Evolutionary conservation across 1,139 yeast genomes (phyloP).

Genomic region (Insectozyma bohioensis): DNA sequence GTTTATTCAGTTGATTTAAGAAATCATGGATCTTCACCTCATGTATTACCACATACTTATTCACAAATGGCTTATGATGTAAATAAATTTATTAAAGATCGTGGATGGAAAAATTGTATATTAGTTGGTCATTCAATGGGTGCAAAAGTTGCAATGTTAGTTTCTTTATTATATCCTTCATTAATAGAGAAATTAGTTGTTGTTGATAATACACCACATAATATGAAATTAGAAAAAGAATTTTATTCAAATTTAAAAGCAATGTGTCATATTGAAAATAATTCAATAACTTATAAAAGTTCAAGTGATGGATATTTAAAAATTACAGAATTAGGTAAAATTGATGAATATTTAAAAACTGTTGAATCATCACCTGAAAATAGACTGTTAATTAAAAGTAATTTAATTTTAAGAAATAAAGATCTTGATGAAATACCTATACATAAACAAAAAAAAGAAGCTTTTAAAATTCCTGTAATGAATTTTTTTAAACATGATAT

Average conservation of each 20-base stretch:
- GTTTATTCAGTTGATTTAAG: conserved; percentile 49
- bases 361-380: conserved; percentile 26
- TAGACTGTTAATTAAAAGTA: conserved; percentile 30
- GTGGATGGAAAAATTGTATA: conserved; percentile 26
- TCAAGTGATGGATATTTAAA: conserved; percentile 2
- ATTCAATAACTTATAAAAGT: conserved; percentile 7
- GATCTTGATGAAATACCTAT: conserved; percentile 12
- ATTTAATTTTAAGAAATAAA: conserved; percentile 19
- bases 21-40: conserved; percentile 52
- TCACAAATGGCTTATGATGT: conserved; percentile 45
- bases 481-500: conserved; percentile 28
- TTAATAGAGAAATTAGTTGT: conserved; percentile 39
- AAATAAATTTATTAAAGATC: conserved; percentile 23
- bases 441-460: conserved; percentile 18
- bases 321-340: conserved; percentile 8
- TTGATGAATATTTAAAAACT: conserved; percentile 20
- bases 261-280: conserved; percentile 31
- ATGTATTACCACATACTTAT: conserved; percentile 45
- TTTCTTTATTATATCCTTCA: conserved; percentile 39
- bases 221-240: conserved; percentile 22
- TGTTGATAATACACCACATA: conserved; percentile 49
- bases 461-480: conserved; percentile 26
- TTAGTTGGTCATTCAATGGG: conserved; percentile 57
- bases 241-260: conserved; percentile 31
- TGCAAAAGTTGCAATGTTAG: conserved; percentile 52